phyloP scores from a whole-genome alignment of 225 moss, liverwort and hornwort species.

The Bryum argenteum region DNA sequence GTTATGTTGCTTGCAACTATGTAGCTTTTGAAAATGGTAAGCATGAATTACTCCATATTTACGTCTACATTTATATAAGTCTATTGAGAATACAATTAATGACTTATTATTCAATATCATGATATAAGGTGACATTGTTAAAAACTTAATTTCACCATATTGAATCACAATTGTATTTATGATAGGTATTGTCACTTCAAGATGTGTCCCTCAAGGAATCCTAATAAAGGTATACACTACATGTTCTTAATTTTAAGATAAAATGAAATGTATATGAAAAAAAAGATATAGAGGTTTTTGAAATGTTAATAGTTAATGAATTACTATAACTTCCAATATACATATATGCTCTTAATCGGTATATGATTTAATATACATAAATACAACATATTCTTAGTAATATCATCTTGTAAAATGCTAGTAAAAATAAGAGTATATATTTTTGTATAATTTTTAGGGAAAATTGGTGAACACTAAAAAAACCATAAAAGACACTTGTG shows the following conservation, averaged over 20 bases:
- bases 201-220: conserved; percentile 39
- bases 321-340: not conserved
- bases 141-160: no score
- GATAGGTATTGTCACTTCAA: conserved; percentile 21
- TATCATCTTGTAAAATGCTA: not conserved
- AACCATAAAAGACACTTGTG: conserved; percentile 43
- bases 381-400: no score
- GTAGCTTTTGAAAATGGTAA: conserved; percentile 69
- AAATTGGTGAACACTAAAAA: conserved; percentile 51
- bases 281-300: no score
- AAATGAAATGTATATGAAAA: no score
- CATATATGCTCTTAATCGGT: no score
- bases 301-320: no score
- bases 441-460: not conserved
- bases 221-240: conserved; percentile 26
- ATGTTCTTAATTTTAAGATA: no score
- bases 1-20: conserved; percentile 66
- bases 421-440: not conserved
- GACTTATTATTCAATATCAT: no score
- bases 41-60: not conserved
- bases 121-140: no score
- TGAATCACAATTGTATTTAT: rapidly evolving
- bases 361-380: no score
- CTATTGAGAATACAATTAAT: not conserved
- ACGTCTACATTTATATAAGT: not conserved